A percentile compares a stretch with the other conserved stretches of the same genome.
phyloP scores from a whole-genome alignment of 495 filamentous ascomycete genomes.

The Xylaria venustula region DNA sequence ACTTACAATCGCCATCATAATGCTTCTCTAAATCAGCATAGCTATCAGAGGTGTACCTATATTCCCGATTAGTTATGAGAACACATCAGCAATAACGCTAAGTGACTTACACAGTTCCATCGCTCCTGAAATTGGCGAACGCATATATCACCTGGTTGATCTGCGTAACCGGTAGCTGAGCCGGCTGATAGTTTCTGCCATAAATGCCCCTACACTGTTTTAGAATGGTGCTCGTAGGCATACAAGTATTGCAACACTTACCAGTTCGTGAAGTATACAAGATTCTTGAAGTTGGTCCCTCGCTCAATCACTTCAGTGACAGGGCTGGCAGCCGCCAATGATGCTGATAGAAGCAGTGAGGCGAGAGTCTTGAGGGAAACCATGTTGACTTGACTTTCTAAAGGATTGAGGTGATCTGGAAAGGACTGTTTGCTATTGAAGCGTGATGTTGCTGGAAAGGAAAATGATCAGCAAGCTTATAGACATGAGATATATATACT shows the following conservation, averaged over 20 bases:
- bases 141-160: slow-evolving; percentile 87
- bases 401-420: slow-evolving; percentile 16
- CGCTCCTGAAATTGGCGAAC: slow-evolving; percentile 80
- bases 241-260: slow-evolving; percentile 9
- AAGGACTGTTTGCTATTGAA: slow-evolving; percentile 8
- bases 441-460: background rate
- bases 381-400: slow-evolving; percentile 21
- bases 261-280: slow-evolving; percentile 52
- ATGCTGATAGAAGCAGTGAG: slow-evolving; percentile 26
- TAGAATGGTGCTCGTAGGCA: background rate
- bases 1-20: slow-evolving; percentile 53
- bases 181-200: slow-evolving; percentile 74
- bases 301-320: slow-evolving; percentile 18
- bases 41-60: slow-evolving; percentile 47
- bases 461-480: background rate
- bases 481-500: slow-evolving; percentile 12
- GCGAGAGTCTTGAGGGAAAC: slow-evolving; percentile 24
- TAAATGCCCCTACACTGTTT: slow-evolving; percentile 68
- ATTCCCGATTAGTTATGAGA: background rate
- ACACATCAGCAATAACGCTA: background rate
- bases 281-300: slow-evolving; percentile 37
- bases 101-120: slow-evolving; percentile 72
- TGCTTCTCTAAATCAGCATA: slow-evolving; percentile 74
- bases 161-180: slow-evolving; percentile 74
- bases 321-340: slow-evolving; percentile 21